Conservation (phyloP, 352 stramenopile genomes). For the Phytophthora tentaculata region DNA sequence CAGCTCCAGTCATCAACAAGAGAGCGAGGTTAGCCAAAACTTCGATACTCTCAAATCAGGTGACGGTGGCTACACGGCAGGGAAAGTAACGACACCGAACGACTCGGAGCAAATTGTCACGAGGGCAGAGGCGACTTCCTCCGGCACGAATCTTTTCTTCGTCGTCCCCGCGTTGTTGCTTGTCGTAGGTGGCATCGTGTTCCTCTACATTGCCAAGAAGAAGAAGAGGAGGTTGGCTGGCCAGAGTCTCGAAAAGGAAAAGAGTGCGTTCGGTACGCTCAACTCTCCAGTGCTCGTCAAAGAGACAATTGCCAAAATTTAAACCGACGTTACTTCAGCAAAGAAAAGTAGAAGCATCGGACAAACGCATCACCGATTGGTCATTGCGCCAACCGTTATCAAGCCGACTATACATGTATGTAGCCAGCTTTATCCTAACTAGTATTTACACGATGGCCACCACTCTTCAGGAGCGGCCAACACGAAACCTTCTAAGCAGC, state of each 20-base stretch:
- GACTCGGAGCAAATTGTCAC: constrained; percentile 33
- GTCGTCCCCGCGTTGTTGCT: constrained; percentile 23
- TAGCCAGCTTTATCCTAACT: background rate
- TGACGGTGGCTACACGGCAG: constrained; percentile 17
- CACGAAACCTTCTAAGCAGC: background rate
- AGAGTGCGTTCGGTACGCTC: constrained; percentile 35
- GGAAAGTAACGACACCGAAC: constrained; percentile 27
- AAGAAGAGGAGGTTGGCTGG: constrained; percentile 23
- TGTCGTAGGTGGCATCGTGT: constrained; percentile 27
- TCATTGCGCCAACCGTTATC: background rate
- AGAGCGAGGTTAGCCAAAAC: constrained; percentile 24
- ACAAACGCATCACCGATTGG: background rate
- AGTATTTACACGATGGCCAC: background rate
- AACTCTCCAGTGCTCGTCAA: constrained; percentile 37
- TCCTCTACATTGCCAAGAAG: constrained; percentile 34
- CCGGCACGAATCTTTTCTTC: constrained; percentile 34
- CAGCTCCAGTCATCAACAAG: constrained; percentile 12
- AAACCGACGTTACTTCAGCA: constrained; percentile 9
- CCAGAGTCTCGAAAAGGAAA: constrained; percentile 29
- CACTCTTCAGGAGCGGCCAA: background rate
- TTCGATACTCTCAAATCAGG: constrained; percentile 22
- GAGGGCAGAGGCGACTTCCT: constrained; percentile 4
- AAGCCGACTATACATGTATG: background rate
- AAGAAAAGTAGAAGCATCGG: background rate
- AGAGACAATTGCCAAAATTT: constrained; percentile 45